Conservation (phyloP, 139 green algal species). For the Raphidocelis subcapitata region DNA sequence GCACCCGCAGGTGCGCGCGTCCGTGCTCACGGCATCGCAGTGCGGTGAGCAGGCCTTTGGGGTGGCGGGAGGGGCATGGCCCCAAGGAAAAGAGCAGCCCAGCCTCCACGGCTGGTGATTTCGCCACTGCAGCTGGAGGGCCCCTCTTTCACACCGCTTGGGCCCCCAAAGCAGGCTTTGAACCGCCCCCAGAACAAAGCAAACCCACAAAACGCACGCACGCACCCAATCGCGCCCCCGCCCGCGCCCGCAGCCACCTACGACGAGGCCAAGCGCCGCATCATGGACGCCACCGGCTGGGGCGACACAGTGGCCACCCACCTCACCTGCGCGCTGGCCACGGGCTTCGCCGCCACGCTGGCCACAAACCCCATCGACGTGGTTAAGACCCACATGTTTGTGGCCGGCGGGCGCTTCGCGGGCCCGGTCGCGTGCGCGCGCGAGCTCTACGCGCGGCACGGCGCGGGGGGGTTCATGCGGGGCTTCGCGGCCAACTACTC, state of each 20-base stretch:
- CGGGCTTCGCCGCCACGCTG: constrained; percentile 69
- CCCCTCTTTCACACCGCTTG: too few species aligned
- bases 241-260: constrained; percentile 41
- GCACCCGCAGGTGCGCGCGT: constrained; percentile 20
- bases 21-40: constrained; percentile 56
- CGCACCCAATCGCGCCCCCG: too few species aligned
- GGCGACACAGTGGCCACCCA: constrained; percentile 40
- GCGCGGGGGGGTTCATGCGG: constrained; percentile 48
- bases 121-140: too few species aligned
- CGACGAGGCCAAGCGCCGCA: constrained; percentile 47
- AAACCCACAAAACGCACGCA: too few species aligned
- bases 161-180: too few species aligned
- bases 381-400: constrained; percentile 66
- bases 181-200: too few species aligned
- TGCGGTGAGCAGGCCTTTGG: constrained; percentile 19
- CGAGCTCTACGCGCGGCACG: constrained; percentile 31
- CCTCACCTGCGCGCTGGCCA: constrained; percentile 42
- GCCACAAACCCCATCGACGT: constrained; percentile 73
- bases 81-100: too few species aligned
- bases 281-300: constrained; percentile 37
- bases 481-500: constrained; percentile 67
- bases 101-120: too few species aligned
- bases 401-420: constrained; percentile 22
- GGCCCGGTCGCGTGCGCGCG: constrained; percentile 18
- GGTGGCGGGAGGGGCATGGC: too few species aligned